Evolutionary conservation across 225 moss, liverwort and hornwort genomes (phyloP).

Genomic region (Straminergon stramineum): DNA sequence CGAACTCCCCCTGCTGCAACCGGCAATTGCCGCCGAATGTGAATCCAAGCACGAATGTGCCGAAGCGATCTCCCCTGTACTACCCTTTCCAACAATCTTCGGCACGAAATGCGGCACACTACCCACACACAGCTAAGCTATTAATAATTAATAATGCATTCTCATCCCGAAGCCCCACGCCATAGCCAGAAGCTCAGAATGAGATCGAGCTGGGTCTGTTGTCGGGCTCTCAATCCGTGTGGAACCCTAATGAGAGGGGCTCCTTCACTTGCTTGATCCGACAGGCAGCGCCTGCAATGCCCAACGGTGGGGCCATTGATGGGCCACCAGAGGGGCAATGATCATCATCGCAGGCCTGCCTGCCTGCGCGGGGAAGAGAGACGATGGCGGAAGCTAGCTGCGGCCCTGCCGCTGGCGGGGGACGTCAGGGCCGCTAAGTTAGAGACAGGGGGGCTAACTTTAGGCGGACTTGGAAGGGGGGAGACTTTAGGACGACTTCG

Average conservation of each 20-base stretch:
- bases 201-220: background rate
- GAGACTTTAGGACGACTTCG: background rate
- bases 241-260: background rate
- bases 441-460: background rate
- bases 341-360: background rate
- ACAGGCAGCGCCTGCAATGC: background rate
- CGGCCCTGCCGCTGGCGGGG: background rate
- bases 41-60: background rate
- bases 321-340: background rate
- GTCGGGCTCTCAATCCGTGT: background rate
- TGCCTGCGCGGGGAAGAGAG: background rate
- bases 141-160: background rate
- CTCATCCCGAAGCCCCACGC: background rate
- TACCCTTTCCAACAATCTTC: background rate
- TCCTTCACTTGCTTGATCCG: background rate
- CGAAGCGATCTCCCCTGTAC: background rate
- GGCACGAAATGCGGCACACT: background rate
- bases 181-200: background rate
- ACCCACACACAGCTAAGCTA: background rate
- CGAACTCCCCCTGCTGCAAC: background rate
- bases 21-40: background rate
- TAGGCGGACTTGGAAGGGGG: background rate
- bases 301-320: slow-evolving; percentile 7
- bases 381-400: background rate
- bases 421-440: background rate